These are phyloP conservation scores for Theobroma cacao DNA, from an alignment of 345 rosid species.

Conservation along the genomic window DNA sequence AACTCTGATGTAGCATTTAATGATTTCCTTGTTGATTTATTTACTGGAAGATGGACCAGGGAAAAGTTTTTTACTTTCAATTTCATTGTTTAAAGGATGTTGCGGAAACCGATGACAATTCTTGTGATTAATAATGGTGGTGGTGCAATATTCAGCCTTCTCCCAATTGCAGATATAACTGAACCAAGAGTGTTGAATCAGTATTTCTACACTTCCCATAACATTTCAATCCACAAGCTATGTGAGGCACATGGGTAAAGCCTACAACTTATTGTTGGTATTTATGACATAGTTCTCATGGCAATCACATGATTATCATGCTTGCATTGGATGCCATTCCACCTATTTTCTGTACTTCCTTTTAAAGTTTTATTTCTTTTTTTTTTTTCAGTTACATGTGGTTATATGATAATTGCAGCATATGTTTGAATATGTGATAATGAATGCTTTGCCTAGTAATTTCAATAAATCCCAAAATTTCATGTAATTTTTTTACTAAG, in stretches of 20 bases:
- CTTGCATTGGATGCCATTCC: background rate
- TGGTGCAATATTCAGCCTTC: constrained; percentile 96
- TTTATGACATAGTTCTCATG: constrained; percentile 1
- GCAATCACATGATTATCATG: background rate
- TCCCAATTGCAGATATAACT: constrained; percentile 77
- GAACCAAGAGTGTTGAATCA: constrained; percentile 63
- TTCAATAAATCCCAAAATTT: too few relatives aligned
- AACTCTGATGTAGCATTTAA: background rate
- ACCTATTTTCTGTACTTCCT: background rate
- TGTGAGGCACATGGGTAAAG: constrained; percentile 88
- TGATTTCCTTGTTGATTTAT: background rate
- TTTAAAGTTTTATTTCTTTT: background rate
- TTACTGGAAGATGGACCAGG: background rate
- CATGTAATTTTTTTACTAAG: background rate
- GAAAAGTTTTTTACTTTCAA: background rate
- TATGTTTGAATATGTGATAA: background rate
- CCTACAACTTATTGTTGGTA: background rate
- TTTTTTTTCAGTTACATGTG: background rate
- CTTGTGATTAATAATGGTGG: constrained; percentile 91
- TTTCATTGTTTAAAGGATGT: constrained; percentile 41
- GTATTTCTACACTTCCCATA: constrained; percentile 85
- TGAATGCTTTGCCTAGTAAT: background rate
- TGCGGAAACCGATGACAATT: constrained; percentile 80
- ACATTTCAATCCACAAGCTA: constrained; percentile 65
- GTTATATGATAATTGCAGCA: background rate